Conservation (phyloP, 768 basidiomycete species). For the Panaeolus papilionaceus region DNA sequence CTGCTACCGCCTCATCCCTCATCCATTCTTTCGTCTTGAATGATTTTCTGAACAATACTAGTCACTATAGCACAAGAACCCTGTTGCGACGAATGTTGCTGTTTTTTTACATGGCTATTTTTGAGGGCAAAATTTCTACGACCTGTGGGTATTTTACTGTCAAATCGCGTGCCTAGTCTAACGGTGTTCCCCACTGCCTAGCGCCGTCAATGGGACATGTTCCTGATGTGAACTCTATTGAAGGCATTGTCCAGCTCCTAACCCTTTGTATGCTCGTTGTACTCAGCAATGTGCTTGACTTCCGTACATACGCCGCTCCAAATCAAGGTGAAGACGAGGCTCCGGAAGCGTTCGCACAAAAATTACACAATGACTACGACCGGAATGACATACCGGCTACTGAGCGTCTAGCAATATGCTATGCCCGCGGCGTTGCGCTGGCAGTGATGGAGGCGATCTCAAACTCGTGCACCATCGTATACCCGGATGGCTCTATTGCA, state of each 20-base stretch:
- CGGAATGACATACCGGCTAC: neutral
- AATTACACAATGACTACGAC: neutral
- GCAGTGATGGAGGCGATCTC: neutral
- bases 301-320: neutral
- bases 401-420: neutral
- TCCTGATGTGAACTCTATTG: neutral
- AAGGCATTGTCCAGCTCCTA: neutral
- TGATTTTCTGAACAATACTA: too few relatives aligned
- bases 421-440: constrained; percentile 1
- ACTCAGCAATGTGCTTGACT: constrained; percentile 12
- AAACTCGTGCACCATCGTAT: too few relatives aligned
- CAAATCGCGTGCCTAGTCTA: too few relatives aligned
- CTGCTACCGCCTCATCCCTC: too few relatives aligned
- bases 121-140: too few relatives aligned
- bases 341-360: neutral
- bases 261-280: neutral
- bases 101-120: too few relatives aligned
- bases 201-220: neutral
- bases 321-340: constrained; percentile 1
- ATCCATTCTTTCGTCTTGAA: too few relatives aligned
- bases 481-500: too few relatives aligned
- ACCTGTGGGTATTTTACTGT: too few relatives aligned
- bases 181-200: neutral
- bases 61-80: too few relatives aligned
- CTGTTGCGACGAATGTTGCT: too few relatives aligned